Evolutionary conservation across 768 basidiomycete genomes (phyloP).

Genomic region (Mycena rosella): DNA sequence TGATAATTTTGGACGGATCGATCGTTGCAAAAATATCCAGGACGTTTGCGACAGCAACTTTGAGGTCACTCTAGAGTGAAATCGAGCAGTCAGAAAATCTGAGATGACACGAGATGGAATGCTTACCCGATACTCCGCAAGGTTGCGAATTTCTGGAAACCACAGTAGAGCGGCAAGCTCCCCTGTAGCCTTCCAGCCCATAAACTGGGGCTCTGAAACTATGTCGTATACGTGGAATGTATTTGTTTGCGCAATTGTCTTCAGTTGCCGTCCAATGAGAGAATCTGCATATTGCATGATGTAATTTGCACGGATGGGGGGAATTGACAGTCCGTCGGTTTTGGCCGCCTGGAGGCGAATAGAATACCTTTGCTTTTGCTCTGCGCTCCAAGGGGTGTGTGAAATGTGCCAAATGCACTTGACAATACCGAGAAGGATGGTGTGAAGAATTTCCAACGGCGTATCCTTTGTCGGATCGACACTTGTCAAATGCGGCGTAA

Average conservation of each 20-base stretch:
- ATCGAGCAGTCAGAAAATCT: too few relatives aligned
- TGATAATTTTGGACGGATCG: too few relatives aligned
- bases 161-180: conserved; percentile 42
- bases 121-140: conserved; percentile 42
- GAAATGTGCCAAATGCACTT: conserved; percentile 48
- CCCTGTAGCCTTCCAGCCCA: conserved; percentile 39
- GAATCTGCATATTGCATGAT: conserved; percentile 45
- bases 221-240: conserved; percentile 45
- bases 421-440: conserved; percentile 42
- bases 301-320: conserved; percentile 40
- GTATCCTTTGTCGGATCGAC: conserved; percentile 31
- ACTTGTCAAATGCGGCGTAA: neutral
- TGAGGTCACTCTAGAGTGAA: too few relatives aligned
- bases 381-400: conserved; percentile 31
- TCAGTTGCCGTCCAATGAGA: conserved; percentile 46
- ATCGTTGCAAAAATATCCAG: too few relatives aligned
- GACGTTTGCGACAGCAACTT: too few relatives aligned
- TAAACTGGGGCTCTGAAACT: conserved; percentile 33
- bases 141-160: conserved; percentile 42
- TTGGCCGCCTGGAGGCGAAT: conserved; percentile 37
- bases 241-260: conserved; percentile 41
- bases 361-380: conserved; percentile 33
- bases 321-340: conserved; percentile 40
- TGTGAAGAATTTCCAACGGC: conserved; percentile 46
- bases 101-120: too few relatives aligned